phyloP scores from a whole-genome alignment of 2,329 filamentous ascomycete species.

The Pyricularia grisea region DNA sequence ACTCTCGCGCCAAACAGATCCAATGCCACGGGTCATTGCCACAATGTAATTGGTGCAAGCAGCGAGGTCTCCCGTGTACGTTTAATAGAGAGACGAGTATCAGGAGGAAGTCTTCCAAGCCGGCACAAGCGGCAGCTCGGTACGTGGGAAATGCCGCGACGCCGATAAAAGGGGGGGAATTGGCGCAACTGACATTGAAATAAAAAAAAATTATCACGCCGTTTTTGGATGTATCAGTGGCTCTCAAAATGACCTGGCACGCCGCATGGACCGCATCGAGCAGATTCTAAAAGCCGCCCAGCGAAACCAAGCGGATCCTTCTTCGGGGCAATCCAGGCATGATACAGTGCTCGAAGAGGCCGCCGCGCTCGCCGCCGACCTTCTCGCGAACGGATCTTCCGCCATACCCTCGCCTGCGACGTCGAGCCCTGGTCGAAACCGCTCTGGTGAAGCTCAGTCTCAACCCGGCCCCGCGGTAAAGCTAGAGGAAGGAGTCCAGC shows the following conservation, averaged over 20 bases:
- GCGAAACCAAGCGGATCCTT: background rate
- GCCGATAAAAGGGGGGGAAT: background rate
- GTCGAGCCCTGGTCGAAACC: background rate
- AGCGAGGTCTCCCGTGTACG: slow-evolving; percentile 8
- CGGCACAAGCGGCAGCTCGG: background rate
- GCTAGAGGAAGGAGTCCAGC: background rate
- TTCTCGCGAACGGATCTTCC: background rate
- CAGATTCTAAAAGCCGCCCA: slow-evolving; percentile 2
- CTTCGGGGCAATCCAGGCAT: background rate
- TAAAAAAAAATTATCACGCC: background rate
- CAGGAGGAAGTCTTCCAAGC: slow-evolving; percentile 3
- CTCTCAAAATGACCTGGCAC: slow-evolving; percentile 2
- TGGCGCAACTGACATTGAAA: background rate
- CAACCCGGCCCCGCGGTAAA: background rate
- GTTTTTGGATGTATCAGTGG: background rate
- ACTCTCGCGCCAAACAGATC: slow-evolving; percentile 4
- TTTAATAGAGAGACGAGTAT: slow-evolving; percentile 2
- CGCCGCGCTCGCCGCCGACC: background rate
- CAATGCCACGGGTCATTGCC: slow-evolving; percentile 9
- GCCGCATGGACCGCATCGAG: slow-evolving; percentile 4
- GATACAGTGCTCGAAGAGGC: background rate
- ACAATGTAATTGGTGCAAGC: slow-evolving; percentile 10
- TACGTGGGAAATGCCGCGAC: background rate
- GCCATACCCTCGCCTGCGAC: background rate
- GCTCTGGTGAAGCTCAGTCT: background rate